Base-by-base conservation (phyloP, 768 basidiomycete species). In the Atractiella rhizophila region DNA sequence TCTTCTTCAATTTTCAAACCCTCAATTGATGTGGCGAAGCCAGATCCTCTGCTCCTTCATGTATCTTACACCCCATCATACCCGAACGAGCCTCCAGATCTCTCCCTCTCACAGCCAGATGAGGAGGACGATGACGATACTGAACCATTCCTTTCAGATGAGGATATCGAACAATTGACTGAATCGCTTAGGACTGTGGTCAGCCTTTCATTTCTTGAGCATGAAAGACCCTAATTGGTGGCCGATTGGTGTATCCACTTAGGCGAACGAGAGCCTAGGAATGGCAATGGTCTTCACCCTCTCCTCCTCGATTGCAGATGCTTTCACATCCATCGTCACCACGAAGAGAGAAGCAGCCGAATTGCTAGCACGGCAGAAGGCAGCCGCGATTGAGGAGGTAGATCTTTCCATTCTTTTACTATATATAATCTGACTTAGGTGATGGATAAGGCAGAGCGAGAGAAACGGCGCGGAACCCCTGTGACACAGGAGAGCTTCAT, bases 231-330 rank as follows among this genome's bases (percentile, higher is more conserved):
- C n/a, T n/a, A n/a, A 28, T 31, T 30, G 8, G 11, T 43, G 19
- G 26, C 45, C 13, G 29, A 44, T 19, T 45, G 41, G 7, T 25
- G 9, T 47, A 13, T 13, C 15, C 28, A 13, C 11, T 11, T 79
- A 76, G 78, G 76, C 41, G 2, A 69, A 75, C 54, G 81, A 85
- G 54, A 83, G 78, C 57, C 53, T 81, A 18, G 82, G 82, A 12
- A 45, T 51, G 76, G 85, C 91, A 2, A 94, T 96, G 85, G 86
- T 85, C 15, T 98, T 91, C 56, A 83, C 88, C 0, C 65, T 98
- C 15, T 74, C 77, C 48, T 85, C 94, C 58, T 65, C 70, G 37
- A 62, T 94, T 13, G 68, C 73, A 4, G 53, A 56, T 15, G 60
- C 86, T 20, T 68, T 82, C 27, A 67, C 66, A 28, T 53, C 59